Base-by-base conservation (phyloP, 1,139 yeast genomes). In the Tardiomyces depauwii region DNA sequence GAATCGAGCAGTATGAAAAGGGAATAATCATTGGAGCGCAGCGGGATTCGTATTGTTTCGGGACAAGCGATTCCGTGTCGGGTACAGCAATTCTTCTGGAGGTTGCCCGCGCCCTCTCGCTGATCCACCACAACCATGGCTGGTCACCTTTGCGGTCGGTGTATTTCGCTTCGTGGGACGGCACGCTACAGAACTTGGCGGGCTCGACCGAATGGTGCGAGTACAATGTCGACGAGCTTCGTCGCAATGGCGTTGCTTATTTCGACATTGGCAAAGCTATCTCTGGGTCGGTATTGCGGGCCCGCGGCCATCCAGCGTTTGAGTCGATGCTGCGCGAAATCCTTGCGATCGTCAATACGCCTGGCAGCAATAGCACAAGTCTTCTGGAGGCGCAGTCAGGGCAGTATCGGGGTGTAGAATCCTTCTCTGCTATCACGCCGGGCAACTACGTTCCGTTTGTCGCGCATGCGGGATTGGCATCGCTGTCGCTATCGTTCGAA, bases 81-180 rank as follows among this genome's bases (percentile, higher is more conserved):
- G 95, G 96, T 0, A 80, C 93, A 0, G 78, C 82, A 0, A 71
- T 82, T 1, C 61, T 91, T 49, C 65, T 89, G 14, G 93, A 87
- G 55, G 64, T 89, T 47, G 78, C 86, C 3, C 76, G 84, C 48
- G 63, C 85, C 0, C 76, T 91, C 49, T 78, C 88, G n/a, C 70
- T 77, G 19, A 66, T 89, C 61, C 80, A 76, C 50, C 69, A 78
- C 46, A 72, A 77, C 45, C 76, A 74, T 53, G 77, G 80, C 49
- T 91, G 97, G 97, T 69, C 72, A 42, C 97, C 98, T 0, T 63
- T 89, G 25, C 74, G 98, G 57, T 73, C 91, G 1, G 78, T 91
- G 9, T 81, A 82, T 56, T 88, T 91, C 64, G 78, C 80, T 0
- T 86, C 96, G 1, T 88, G 87, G 71, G 96, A 89, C 56, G 96